Conservation (phyloP, 768 basidiomycete species). For the Lenzites betulinus region DNA sequence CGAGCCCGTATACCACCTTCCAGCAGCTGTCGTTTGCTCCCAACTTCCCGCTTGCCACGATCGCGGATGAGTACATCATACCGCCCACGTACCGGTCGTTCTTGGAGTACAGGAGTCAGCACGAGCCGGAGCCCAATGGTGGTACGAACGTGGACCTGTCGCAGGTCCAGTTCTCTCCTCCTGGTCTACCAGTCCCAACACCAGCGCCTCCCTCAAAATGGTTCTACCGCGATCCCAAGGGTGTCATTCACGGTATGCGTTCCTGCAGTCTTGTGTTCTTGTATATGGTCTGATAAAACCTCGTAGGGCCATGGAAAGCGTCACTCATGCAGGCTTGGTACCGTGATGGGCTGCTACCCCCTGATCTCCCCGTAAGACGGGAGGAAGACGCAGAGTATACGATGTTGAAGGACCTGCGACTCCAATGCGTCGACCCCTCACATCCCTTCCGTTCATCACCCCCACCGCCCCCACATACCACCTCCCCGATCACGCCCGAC, state of each 20-base stretch:
- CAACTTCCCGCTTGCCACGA: conserved; percentile 82
- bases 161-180: conserved; percentile 74
- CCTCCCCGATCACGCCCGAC: conserved; percentile 37
- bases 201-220: conserved; percentile 71
- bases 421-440: conserved; percentile 80
- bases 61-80: conserved; percentile 90
- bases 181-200: conserved; percentile 74
- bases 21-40: conserved; percentile 88
- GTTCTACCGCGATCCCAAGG: conserved; percentile 85
- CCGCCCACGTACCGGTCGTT: conserved; percentile 87
- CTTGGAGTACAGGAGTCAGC: conserved; percentile 62
- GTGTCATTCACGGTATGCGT: conserved; percentile 69
- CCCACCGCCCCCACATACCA: conserved; percentile 39
- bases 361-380: conserved; percentile 76
- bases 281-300: conserved; percentile 11
- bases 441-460: conserved; percentile 66
- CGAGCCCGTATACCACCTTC: conserved; percentile 89
- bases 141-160: conserved; percentile 48
- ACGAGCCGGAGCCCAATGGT: conserved; percentile 58
- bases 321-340: conserved; percentile 89
- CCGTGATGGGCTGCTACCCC: conserved; percentile 79
- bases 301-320: conserved; percentile 82
- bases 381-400: conserved; percentile 73
- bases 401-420: conserved; percentile 70
- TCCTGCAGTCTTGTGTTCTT: background rate